Percentiles rank a stretch among this genome's conserved stretches.
Conservation (phyloP, 1,284 basidiomycete species). For the Macrocystidia cucumis region DNA sequence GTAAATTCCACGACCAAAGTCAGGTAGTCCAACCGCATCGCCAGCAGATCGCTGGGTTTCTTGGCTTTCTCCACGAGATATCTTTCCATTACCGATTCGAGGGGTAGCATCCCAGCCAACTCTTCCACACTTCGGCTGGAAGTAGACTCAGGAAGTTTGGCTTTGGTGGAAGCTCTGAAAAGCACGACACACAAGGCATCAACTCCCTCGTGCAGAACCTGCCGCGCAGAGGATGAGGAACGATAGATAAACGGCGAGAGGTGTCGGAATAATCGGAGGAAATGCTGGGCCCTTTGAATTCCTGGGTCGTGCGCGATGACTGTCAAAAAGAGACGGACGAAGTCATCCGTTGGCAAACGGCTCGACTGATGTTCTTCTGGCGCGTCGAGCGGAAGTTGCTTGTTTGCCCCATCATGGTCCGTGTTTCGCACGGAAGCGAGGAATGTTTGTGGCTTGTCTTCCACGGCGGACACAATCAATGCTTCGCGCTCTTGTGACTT, state of each 20-base stretch:
- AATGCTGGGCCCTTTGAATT: constrained; percentile 58
- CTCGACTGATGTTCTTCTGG: constrained; percentile 58
- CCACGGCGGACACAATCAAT: constrained; percentile 58
- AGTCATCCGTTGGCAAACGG: constrained; percentile 55
- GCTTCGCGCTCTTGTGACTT: constrained; percentile 67
- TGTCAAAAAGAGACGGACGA: constrained; percentile 69
- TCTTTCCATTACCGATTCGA: constrained; percentile 21
- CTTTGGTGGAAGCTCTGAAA: constrained; percentile 35
- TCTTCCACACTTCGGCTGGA: constrained; percentile 22
- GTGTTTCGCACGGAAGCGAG: constrained; percentile 43
- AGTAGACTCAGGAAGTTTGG: constrained; percentile 33
- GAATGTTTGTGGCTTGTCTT: constrained; percentile 62
- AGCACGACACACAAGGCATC: constrained; percentile 59
- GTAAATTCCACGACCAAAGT: constrained; percentile 50
- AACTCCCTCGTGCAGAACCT: constrained; percentile 59
- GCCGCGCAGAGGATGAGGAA: constrained; percentile 38
- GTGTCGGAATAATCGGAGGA: constrained; percentile 54
- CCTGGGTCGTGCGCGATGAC: constrained; percentile 74
- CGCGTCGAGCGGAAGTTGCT: constrained; percentile 35
- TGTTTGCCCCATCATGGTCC: constrained; percentile 27
- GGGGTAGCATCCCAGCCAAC: constrained; percentile 10
- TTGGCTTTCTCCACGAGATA: constrained; percentile 33
- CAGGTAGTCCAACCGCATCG: constrained; percentile 63
- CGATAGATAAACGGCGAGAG: constrained; percentile 55
- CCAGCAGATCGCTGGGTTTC: constrained; percentile 41